Base-by-base conservation (phyloP, 768 basidiomycete genomes). In the Rhodotorula paludigena region DNA sequence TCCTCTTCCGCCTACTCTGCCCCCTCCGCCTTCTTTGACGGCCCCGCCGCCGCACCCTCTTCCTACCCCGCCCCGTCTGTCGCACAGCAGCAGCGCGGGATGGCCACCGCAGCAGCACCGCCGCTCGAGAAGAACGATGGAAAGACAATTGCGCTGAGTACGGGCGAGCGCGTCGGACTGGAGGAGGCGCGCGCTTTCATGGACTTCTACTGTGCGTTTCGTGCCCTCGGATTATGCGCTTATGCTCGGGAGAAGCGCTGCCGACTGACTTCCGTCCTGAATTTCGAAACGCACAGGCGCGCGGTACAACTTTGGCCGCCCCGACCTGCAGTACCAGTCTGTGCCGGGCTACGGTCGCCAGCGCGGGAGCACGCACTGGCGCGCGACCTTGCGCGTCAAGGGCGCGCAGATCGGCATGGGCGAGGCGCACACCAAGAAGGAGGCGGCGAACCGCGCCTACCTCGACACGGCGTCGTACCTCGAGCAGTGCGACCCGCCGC, bases 381-480 rank as follows among this genome's bases (percentile, higher is more conserved):
- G 89, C 72, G 87, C 87, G 7, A 78, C 85, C 66, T 86, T 93
- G 82, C 82, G 82, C 45, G 88, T 96, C 58, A 86, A 84, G 28
- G 88, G 86, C 3, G 83, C 86, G 48, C 84, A 85, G 64, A 92
- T 97, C 66, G 93, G 93, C 9, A 81, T 92, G 76, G 93, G 91
- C 16, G 78, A 82, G 39, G 87, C 83, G 10, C 4, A 76, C 8
- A 84, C 69, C 75, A 96, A 94, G 80, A 92, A 92, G 78, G 76
- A 74, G 9, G 87, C 93, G 0, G 81, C 84, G 71, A 79, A 83
- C 20, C 82, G 83, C 68, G 90, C 88, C 76, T 94, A 88, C 77
- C 83, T 96, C 54, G 93, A 97, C 77, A 91, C 91, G 68, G 84
- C 87, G 1, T 84, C 85, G 59, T 94, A 96, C 77, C 84, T 97